Conservation (phyloP, 805 yeast species). For the Pichia deserticola region DNA sequence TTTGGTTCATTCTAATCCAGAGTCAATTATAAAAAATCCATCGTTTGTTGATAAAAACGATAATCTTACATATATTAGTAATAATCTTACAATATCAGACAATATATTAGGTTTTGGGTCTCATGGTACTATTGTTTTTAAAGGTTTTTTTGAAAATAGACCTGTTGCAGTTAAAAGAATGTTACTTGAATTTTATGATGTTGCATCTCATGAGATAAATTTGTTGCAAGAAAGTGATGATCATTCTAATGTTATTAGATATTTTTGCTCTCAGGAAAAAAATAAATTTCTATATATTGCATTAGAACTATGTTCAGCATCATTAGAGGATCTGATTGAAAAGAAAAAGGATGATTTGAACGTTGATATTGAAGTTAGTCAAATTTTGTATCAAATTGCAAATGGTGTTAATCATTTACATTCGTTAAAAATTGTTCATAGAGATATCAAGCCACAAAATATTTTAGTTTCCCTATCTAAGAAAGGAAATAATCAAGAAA, state of each 20-base stretch:
- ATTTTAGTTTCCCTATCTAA: constrained; percentile 74
- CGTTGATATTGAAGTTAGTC: constrained; percentile 37
- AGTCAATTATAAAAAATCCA: too few species aligned
- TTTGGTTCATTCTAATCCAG: background rate
- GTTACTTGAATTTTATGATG: constrained; percentile 87
- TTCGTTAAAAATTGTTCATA: constrained; percentile 82
- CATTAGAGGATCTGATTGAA: constrained; percentile 79
- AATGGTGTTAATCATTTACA: constrained; percentile 84
- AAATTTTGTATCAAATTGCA: constrained; percentile 66
- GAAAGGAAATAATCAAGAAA: constrained; percentile 23
- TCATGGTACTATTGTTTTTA: constrained; percentile 91
- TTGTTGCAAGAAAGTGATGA: constrained; percentile 90
- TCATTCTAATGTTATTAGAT: constrained; percentile 90
- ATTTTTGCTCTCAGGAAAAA: constrained; percentile 86
- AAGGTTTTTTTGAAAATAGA: constrained; percentile 83
- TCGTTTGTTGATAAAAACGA: background rate
- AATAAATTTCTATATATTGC: constrained; percentile 90
- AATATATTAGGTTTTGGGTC: constrained; percentile 90
- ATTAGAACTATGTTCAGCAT: constrained; percentile 80
- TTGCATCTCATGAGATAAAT: constrained; percentile 87
- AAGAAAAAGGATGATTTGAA: constrained; percentile 35
- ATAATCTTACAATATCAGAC: constrained; percentile 57
- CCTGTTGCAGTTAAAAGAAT: constrained; percentile 95
- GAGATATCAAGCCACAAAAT: constrained; percentile 93
- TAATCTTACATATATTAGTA: constrained; percentile 15